Evolutionary conservation across 192 early-diverging fungal genomes (phyloP), one percentile per base, ranked within the genome.

Genomic region (Linnemannia hyalina): DNA sequence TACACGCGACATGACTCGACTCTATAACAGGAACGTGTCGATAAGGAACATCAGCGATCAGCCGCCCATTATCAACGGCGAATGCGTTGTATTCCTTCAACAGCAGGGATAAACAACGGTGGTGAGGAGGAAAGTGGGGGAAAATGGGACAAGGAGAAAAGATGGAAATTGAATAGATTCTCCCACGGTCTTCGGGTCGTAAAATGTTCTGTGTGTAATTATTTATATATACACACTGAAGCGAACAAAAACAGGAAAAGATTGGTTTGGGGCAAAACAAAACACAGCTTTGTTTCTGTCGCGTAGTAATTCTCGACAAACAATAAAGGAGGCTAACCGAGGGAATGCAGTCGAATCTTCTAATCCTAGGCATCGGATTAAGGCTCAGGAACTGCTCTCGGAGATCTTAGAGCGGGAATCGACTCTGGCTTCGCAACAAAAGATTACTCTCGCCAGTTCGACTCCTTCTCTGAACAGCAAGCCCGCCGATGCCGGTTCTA

Each of bases 381-480:
- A 93, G 68, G 92, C 96, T 10, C 89, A 94, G 70, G 80, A 90
- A 68, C 91, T 97, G 2, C 91, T 97, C 4, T 92, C 95, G 8
- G 78, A 88, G 55, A 87, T 94, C 32, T 83, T 93, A 2, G 81
- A 88, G 23, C 78, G 77, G 35, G 86, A 71, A 40, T 68, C 78
- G 4, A 57, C 41, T 18, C 54, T 86, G 15, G 83, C 83, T 76
- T 87, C 80, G 18, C 38, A 82, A 15, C 81, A 87, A 70, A 83
- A 72, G 32, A 88, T 63, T 11, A 60, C 49, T 0, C 74, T 68
- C 16, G 75, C 68, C 35, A 85, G 73, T 71, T 38, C 49, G 18
- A 78, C 75, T 18, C 76, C 77, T 10, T 74, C 82, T n/a, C 36
- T 76, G 5, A 35, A 82, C 13, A 52, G 72, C 9, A 52, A 76